Evolutionary conservation across 164 flowering plant genomes (phyloP).

Genomic region (Saururus chinensis): DNA sequence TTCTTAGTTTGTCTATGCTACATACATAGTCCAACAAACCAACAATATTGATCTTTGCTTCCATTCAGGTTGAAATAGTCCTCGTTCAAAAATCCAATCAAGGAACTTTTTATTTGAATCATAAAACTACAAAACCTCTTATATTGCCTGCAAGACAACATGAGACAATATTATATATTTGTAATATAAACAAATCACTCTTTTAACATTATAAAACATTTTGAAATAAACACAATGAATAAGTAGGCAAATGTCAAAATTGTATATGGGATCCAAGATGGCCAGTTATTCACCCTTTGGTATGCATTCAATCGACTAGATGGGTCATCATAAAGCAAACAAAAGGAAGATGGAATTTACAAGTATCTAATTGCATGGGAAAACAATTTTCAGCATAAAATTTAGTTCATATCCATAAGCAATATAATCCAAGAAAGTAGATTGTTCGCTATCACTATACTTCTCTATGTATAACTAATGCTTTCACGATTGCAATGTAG

Average conservation of each 20-base stretch:
- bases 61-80: constrained; percentile 82
- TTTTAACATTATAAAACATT: too few relatives aligned
- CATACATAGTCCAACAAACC: too few relatives aligned
- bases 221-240: not conserved
- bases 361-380: constrained; percentile 45
- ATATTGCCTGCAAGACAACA: constrained; percentile 48
- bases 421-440: constrained; percentile 83
- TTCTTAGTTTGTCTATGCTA: too few relatives aligned
- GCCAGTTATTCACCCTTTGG: constrained; percentile 48
- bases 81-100: constrained; percentile 94
- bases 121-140: constrained; percentile 72
- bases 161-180: not conserved
- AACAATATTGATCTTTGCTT: constrained; percentile 17
- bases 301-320: constrained; percentile 73
- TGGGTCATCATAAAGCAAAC: constrained; percentile 25
- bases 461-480: constrained; percentile 68
- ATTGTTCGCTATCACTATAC: constrained; percentile 43
- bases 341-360: not conserved
- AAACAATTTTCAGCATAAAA: constrained; percentile 94
- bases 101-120: constrained; percentile 73
- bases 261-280: not conserved
- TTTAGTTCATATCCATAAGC: constrained; percentile 85
- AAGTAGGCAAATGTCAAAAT: too few relatives aligned
- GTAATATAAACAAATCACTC: not conserved
- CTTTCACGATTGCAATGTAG: constrained; percentile 40